These are phyloP conservation scores for Eutrema yunnanense DNA, from an alignment of 345 rosid genomes.

Conservation along the genomic window DNA sequence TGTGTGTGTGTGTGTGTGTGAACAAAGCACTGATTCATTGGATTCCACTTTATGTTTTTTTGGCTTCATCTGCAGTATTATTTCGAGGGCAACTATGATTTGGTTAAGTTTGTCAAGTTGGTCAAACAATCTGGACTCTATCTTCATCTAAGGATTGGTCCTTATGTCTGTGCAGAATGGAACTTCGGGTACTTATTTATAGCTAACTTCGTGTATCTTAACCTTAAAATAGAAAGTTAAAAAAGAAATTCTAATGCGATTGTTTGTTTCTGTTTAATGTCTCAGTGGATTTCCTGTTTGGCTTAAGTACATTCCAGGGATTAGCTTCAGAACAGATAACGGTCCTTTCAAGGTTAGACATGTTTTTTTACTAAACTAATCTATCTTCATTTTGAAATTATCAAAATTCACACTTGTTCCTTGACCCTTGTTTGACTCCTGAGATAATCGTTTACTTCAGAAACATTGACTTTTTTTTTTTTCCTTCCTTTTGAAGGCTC, in stretches of 20 bases:
- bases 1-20: neutral
- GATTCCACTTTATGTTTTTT: constrained; percentile 20
- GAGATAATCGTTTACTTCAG: neutral
- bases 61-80: constrained; percentile 53
- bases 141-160: constrained; percentile 96
- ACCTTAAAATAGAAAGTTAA: neutral
- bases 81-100: constrained; percentile 83
- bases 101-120: constrained; percentile 84
- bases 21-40: constrained; percentile 6
- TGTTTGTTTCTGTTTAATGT: constrained; percentile 15
- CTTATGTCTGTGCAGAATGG: constrained; percentile 99
- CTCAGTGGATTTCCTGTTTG: constrained; percentile 98
- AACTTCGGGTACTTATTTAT: constrained; percentile 75
- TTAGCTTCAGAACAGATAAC: constrained; percentile 88
- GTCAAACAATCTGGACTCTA: constrained; percentile 79
- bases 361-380: neutral
- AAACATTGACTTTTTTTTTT: neutral
- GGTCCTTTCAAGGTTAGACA: constrained; percentile 82
- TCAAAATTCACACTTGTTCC: constrained; percentile 11
- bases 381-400: constrained; percentile 24
- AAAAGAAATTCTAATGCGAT: neutral
- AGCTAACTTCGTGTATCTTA: neutral
- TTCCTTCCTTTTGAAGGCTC: constrained; percentile 40
- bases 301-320: constrained; percentile 97
- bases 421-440: constrained; percentile 19